Evolutionary conservation across 2,329 filamentous ascomycete species (phyloP), one percentile per base, ranked within the genome.

Genomic region (Camillea tinctor): DNA sequence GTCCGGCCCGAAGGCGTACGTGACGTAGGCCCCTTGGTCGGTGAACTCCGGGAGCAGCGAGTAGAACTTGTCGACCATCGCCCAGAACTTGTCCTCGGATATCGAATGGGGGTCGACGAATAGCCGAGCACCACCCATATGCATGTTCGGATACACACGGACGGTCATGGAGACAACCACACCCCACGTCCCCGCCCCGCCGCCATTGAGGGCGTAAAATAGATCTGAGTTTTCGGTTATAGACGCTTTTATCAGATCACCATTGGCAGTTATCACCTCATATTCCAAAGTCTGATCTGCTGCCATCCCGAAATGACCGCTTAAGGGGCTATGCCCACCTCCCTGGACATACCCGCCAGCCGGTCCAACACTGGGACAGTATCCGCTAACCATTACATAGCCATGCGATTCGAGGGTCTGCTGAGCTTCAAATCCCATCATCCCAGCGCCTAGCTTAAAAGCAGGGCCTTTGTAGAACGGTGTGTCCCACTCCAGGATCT

Each of bases 161-260:
- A 44, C 36, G 6, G 52, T 54, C 24, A 54, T 20, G 23, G 52
- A 54, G 52, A 54, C 23, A 24, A 54, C 52, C 17, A 54, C 52
- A 15, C 52, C 52, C 24, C 79, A 84, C 5, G 75, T 82, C 3
- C 79, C 80, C 9, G 76, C 77, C 1, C 82, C 81, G 8, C 82
- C 81, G 13, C 81, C 81, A 57, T 74, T 73, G 3, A 84, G 70
- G 8, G 83, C 83, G 82, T 82, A 87, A 71, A 81, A 85, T 2
- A 86, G 72, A 53, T 85, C 83, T 0, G 72, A 54, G 58, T 84
- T 79, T 21, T 79, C 60, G 0, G 71, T 69, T 1, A 70, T 74
- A 9, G 74, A 77, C 0, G 81, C 82, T 1, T 70, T 76, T 1
- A 83, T 63, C 13, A 77, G 65, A 6, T 71, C 54, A 1, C 82